Conservation (phyloP, 371 early-diverging fungal species). For the Apophysomyces elegans region DNA sequence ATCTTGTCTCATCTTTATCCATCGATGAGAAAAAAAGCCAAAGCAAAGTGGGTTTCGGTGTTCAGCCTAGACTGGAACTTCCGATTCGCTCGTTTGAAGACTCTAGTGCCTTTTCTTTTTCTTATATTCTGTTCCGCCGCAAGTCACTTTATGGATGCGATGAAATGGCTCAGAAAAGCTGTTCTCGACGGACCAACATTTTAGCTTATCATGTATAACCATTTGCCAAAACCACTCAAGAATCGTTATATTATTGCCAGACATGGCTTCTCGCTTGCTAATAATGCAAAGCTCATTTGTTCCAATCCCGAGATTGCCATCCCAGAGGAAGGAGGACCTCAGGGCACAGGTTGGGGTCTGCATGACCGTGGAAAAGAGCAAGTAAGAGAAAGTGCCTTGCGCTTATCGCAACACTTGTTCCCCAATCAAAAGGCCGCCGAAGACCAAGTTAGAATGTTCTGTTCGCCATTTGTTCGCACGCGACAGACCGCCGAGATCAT, state of each 20-base stretch:
- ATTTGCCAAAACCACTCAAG: conserved; percentile 39
- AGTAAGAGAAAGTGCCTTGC: conserved; percentile 45
- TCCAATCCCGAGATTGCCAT: conserved; percentile 57
- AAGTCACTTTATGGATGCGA: no score
- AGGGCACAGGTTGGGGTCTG: conserved; percentile 47
- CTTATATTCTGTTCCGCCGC: no score
- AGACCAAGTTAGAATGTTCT: conserved; percentile 38
- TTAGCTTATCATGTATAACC: conserved; percentile 28
- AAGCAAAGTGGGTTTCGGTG: no score
- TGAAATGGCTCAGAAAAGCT: no score
- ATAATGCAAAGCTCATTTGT: conserved; percentile 45
- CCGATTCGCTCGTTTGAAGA: no score
- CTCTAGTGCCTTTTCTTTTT: no score
- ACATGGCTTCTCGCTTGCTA: conserved; percentile 55
- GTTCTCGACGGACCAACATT: no score
- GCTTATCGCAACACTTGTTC: conserved; percentile 37
- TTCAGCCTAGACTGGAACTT: no score
- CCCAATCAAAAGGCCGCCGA: conserved; percentile 19
- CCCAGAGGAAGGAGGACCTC: conserved; percentile 47
- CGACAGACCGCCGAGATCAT: conserved; percentile 50
- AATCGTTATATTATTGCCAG: conserved; percentile 53
- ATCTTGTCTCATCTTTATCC: no score
- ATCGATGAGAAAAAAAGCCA: no score
- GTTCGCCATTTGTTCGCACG: conserved; percentile 54
- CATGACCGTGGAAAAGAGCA: conserved; percentile 48